phyloP scores from a whole-genome alignment of 1,139 yeast species.

The Taphrina populina region DNA sequence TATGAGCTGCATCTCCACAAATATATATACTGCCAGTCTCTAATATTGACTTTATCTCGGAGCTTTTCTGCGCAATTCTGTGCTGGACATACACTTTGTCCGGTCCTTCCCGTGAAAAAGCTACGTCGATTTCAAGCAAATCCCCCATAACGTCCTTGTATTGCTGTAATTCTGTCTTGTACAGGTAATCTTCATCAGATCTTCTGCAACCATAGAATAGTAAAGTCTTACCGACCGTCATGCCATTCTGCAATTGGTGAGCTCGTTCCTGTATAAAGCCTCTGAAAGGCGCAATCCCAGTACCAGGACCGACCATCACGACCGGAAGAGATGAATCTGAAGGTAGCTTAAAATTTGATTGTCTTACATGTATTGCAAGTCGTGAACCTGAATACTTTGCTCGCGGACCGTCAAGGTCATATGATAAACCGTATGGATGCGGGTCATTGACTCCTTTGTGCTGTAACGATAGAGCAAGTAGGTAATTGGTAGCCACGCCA shows the following conservation, averaged over 20 bases:
- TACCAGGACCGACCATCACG: conserved; percentile 95
- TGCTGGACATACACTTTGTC: conserved; percentile 88
- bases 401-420: conserved; percentile 82
- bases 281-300: conserved; percentile 97
- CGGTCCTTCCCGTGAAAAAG: conserved; percentile 71
- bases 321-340: conserved; percentile 78
- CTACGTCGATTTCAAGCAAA: conserved; percentile 69
- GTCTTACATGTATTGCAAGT: conserved; percentile 88
- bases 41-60: conserved; percentile 50
- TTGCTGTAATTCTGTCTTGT: conserved; percentile 43
- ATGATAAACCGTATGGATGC: conserved; percentile 52
- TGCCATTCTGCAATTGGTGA: conserved; percentile 50
- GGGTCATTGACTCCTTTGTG: conserved; percentile 48
- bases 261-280: conserved; percentile 87
- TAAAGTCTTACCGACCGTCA: conserved; percentile 66
- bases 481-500: conserved; percentile 89
- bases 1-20: conserved; percentile 93
- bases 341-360: conserved; percentile 94
- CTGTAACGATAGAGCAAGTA: conserved; percentile 69
- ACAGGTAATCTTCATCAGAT: conserved; percentile 39
- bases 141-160: conserved; percentile 65
- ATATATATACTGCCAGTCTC: conserved; percentile 79
- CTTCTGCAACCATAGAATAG: conserved; percentile 65
- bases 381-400: conserved; percentile 54
- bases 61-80: conserved; percentile 59